Base-by-base conservation (phyloP, 2,329 filamentous ascomycete species). In the Fusarium luffae region DNA sequence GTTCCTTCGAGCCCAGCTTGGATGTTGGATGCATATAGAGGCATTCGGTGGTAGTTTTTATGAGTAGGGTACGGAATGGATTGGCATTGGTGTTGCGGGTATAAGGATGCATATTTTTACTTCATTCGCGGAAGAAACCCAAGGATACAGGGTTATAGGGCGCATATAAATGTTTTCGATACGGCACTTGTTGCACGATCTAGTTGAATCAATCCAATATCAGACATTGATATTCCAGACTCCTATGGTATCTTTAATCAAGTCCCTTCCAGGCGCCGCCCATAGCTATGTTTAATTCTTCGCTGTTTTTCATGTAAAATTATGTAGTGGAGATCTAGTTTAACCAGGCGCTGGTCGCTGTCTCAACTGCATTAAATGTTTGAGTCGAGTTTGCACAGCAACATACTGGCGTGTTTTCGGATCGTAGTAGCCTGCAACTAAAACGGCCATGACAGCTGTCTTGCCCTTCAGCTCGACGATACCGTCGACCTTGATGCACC, bases 371-470 rank as follows among this genome's bases (percentile, higher is more conserved):
- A 85, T 71, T 63, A 81, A 37, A 41, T 84, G 80, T 70, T 82
- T 82, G 19, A 86, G 70, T n/a, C 77, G 74, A 47, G 85, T 79
- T 44, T 85, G 73, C 16, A 81, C 76, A 30, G 73, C 74, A 64
- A 79, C 81, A 54, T 82, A 87, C 47, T 78, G 79, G 64, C 82
- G 81, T 42, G 82, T 83, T 74, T 87, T 85, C 3, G 88, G 87
- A 72, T 90, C 83, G 77, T 86, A 90, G 76, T 83, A 87, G 3
- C 82, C 85, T 13, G 77, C 62, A 4, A 87, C 86, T 63, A 88
- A 85, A 14, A 89, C 78, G 4, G 83, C 81, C 57, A 89, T 74
- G 51, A 80, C 79, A 2, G 82, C 82, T 23, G 77, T 81, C 3
- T 83, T 75, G 4, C 85, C 81, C 42, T 83, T 79, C 3, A 89